phyloP scores from a whole-genome alignment of 2,329 filamentous ascomycete species.

The Hypoxylon sp. region DNA sequence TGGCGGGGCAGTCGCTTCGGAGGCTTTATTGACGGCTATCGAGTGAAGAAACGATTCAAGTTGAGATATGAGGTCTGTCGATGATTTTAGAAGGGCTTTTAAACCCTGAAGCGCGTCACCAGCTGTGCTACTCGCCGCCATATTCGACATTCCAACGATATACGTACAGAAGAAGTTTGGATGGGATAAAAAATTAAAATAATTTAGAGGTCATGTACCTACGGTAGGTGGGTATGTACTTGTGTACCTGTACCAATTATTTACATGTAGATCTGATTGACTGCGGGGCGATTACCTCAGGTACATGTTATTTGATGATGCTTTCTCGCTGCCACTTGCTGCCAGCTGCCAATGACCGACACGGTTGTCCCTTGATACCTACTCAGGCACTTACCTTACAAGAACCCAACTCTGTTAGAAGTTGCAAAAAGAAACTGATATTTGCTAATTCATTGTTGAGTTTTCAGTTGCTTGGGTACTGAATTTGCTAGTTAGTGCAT shows the following conservation, averaged over 20 bases:
- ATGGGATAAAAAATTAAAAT: background rate
- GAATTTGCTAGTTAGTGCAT: too few relatives aligned
- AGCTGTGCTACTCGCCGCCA: constrained; percentile 19
- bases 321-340: background rate
- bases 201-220: background rate
- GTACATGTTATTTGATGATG: background rate
- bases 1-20: constrained; percentile 38
- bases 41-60: constrained; percentile 59
- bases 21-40: constrained; percentile 53
- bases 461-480: too few relatives aligned
- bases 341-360: background rate
- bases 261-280: too few relatives aligned
- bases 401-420: too few relatives aligned
- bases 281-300: background rate
- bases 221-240: too few relatives aligned
- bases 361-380: background rate
- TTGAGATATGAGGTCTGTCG: constrained; percentile 57
- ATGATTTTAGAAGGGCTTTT: constrained; percentile 55
- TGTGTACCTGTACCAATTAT: too few relatives aligned
- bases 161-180: background rate
- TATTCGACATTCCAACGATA: background rate
- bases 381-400: too few relatives aligned
- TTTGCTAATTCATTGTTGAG: background rate
- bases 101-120: constrained; percentile 55
- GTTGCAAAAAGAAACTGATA: background rate